Evolutionary conservation across 2,329 filamentous ascomycete genomes (phyloP).

Genomic region (Simplicillium sp.): DNA sequence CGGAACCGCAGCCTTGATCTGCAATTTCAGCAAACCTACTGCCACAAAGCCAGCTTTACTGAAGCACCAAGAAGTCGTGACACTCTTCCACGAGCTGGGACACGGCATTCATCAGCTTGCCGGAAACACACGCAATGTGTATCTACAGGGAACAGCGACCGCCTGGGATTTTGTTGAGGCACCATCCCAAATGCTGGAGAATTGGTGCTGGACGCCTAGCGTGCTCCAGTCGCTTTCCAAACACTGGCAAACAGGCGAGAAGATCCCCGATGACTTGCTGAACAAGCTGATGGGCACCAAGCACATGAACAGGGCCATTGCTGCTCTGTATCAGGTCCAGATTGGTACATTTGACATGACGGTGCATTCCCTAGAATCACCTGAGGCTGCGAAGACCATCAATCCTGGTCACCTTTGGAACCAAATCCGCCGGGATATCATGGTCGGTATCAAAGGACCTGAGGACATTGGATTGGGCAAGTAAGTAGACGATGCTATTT

Average conservation of each 20-base stretch:
- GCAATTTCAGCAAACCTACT: slow-evolving; percentile 78
- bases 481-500: slow-evolving; percentile 26
- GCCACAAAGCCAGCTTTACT: slow-evolving; percentile 67
- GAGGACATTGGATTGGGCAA: slow-evolving; percentile 51
- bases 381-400: slow-evolving; percentile 57
- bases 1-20: slow-evolving; percentile 70
- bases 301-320: slow-evolving; percentile 71
- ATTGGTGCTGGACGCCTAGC: slow-evolving; percentile 64
- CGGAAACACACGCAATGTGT: slow-evolving; percentile 51
- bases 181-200: slow-evolving; percentile 65
- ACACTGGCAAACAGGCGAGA: slow-evolving; percentile 62
- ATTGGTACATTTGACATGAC: slow-evolving; percentile 82
- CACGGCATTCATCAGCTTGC: slow-evolving; percentile 63
- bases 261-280: slow-evolving; percentile 67
- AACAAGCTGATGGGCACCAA: slow-evolving; percentile 67
- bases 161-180: slow-evolving; percentile 64
- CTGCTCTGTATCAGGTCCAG: slow-evolving; percentile 69
- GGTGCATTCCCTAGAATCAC: slow-evolving; percentile 61
- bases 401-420: slow-evolving; percentile 64
- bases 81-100: slow-evolving; percentile 70
- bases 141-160: slow-evolving; percentile 59
- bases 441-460: slow-evolving; percentile 60
- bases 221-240: slow-evolving; percentile 58
- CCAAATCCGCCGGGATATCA: slow-evolving; percentile 58
- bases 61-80: slow-evolving; percentile 76